Percentiles rank a stretch among this genome's conserved stretches.
These are phyloP conservation scores for Lojkania enalia DNA, from an alignment of 2,329 filamentous ascomycete genomes.

Conservation along the genomic window DNA sequence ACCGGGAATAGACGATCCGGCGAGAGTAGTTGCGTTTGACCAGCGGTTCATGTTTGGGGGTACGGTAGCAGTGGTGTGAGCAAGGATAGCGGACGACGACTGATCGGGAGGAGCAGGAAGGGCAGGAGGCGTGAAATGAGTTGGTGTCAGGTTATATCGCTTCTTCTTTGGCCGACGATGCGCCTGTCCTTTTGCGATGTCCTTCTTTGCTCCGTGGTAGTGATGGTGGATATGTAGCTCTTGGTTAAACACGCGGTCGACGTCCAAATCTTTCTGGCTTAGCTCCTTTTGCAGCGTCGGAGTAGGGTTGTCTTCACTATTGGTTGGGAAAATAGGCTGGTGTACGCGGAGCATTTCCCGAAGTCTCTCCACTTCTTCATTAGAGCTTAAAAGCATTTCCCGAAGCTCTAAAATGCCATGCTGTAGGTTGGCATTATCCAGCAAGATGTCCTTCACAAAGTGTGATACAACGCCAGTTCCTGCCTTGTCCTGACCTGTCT, in stretches of 20 bases:
- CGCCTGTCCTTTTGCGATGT: conserved; percentile 51
- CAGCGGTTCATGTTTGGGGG: conserved; percentile 60
- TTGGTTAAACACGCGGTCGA: conserved; percentile 34
- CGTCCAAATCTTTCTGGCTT: conserved; percentile 60
- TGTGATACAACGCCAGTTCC: conserved; percentile 80
- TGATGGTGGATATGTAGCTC: conserved; percentile 94
- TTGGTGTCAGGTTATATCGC: conserved; percentile 65
- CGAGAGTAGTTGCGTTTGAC: conserved; percentile 67
- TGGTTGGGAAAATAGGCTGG: conserved; percentile 59
- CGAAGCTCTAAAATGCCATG: conserved; percentile 87
- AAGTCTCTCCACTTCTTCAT: conserved; percentile 88
- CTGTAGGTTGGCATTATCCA: conserved; percentile 94
- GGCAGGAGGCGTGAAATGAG: conserved; percentile 50
- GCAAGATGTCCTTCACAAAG: conserved; percentile 92
- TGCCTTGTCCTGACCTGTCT: conserved; percentile 61
- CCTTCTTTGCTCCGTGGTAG: conserved; percentile 68
- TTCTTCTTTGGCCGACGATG: conserved; percentile 69
- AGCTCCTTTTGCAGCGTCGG: conserved; percentile 70
- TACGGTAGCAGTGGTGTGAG: conserved; percentile 63
- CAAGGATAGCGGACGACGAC: conserved; percentile 62
- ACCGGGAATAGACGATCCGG: conserved; percentile 73
- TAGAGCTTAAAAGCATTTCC: conserved; percentile 87
- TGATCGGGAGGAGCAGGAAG: conserved; percentile 47
- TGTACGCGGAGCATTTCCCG: conserved; percentile 80
- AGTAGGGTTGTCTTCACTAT: conserved; percentile 43